These are phyloP conservation scores for Filobasidium wieringae DNA, from an alignment of 768 basidiomycete species.

Conservation along the genomic window DNA sequence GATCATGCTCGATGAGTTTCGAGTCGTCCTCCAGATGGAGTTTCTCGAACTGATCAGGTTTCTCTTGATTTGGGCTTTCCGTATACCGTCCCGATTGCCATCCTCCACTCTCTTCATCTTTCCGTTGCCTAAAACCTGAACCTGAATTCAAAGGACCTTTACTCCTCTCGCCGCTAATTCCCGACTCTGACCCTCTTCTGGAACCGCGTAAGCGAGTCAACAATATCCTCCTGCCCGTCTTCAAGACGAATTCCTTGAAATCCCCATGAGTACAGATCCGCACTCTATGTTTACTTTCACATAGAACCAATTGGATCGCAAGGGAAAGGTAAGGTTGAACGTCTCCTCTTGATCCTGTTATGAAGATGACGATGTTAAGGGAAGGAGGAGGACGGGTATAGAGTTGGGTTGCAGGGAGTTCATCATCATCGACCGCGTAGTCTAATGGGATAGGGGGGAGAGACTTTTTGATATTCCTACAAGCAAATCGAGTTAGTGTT, in stretches of 20 bases:
- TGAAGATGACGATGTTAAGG: constrained; percentile 55
- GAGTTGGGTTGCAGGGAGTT: constrained; percentile 29
- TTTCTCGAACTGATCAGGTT: too few species aligned
- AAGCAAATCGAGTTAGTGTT: background rate
- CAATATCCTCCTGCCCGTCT: constrained; percentile 22
- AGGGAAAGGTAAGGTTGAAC: constrained; percentile 58
- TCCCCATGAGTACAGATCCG: constrained; percentile 54
- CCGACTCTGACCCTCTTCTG: background rate
- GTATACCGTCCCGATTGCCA: constrained; percentile 26
- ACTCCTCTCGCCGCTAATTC: constrained; percentile 12
- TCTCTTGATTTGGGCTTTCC: too few species aligned
- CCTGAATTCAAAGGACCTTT: too few species aligned
- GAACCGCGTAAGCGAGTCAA: background rate
- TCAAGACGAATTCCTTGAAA: constrained; percentile 49
- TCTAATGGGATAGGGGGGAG: constrained; percentile 48
- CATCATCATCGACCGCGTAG: constrained; percentile 48
- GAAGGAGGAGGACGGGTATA: constrained; percentile 37
- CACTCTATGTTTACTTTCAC: constrained; percentile 49
- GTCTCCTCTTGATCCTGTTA: constrained; percentile 57
- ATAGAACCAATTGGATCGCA: constrained; percentile 43
- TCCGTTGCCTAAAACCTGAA: too few species aligned
- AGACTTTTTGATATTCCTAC: constrained; percentile 42
- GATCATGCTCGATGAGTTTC: too few species aligned
- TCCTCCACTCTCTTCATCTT: constrained; percentile 7
- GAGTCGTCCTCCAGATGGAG: too few species aligned